phyloP scores from a whole-genome alignment of 768 basidiomycete genomes.

The Russula emetica region DNA sequence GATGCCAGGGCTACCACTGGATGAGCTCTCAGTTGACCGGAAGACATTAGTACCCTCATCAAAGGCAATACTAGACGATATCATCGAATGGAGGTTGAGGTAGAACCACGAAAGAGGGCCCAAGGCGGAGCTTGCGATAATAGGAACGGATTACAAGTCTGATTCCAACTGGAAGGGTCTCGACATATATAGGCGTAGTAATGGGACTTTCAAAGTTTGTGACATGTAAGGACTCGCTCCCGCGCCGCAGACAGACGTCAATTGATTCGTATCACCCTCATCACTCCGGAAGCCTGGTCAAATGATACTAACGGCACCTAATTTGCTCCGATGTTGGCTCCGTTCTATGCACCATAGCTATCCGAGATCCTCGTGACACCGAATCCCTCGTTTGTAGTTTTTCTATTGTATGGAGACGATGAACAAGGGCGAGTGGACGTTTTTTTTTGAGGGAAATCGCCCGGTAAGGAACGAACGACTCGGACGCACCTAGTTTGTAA shows the following conservation, averaged over 20 bases:
- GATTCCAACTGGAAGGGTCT: neutral
- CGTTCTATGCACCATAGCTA: too few species aligned
- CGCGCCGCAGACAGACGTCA: neutral
- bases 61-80: neutral
- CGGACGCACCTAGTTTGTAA: too few species aligned
- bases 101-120: neutral
- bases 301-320: neutral
- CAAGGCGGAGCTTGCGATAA: neutral
- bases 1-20: neutral
- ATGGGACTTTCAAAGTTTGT: neutral
- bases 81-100: neutral
- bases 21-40: neutral
- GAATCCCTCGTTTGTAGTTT: too few species aligned
- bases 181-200: neutral
- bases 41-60: neutral
- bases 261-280: neutral
- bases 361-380: too few species aligned
- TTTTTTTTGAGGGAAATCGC: neutral
- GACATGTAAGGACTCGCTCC: neutral
- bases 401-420: too few species aligned
- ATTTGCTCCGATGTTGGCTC: too few species aligned
- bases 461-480: neutral
- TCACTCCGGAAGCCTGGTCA: neutral
- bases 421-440: neutral
- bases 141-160: neutral